phyloP scores from a whole-genome alignment of 441 rosid genomes.

The Mallotus repandus region DNA sequence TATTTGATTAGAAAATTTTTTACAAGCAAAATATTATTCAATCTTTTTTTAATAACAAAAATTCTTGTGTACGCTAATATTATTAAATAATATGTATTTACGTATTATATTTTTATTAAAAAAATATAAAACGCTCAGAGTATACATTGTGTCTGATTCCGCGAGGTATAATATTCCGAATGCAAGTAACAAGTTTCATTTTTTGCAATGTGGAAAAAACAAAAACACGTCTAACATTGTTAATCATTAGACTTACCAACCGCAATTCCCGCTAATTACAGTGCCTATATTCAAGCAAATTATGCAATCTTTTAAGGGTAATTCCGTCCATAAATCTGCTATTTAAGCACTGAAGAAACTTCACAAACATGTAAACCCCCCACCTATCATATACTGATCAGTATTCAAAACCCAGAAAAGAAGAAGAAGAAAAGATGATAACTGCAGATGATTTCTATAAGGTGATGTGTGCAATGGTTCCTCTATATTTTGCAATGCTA shows the following conservation, averaged over 20 bases:
- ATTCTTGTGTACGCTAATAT: no score
- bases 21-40: no score
- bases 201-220: constrained; percentile 18
- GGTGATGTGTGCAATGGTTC: constrained; percentile 77
- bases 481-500: constrained; percentile 67
- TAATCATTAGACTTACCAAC: constrained; percentile 30
- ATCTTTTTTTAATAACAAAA: no score
- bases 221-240: not conserved
- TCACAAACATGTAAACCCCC: not conserved
- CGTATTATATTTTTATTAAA: no score
- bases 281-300: constrained; percentile 15
- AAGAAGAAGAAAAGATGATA: constrained; percentile 42
- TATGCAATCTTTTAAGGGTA: constrained; percentile 3
- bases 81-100: no score
- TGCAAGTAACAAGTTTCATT: no score
- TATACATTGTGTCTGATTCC: no score
- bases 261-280: constrained; percentile 25
- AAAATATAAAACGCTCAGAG: no score
- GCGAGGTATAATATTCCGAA: no score
- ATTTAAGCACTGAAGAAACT: constrained; percentile 22
- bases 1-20: no score
- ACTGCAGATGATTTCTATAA: constrained; percentile 56
- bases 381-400: not conserved
- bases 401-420: constrained; percentile 1
- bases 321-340: constrained; percentile 20